phyloP scores from a whole-genome alignment of 2,329 filamentous ascomycete genomes.

The Colletotrichum ledebouriae region DNA sequence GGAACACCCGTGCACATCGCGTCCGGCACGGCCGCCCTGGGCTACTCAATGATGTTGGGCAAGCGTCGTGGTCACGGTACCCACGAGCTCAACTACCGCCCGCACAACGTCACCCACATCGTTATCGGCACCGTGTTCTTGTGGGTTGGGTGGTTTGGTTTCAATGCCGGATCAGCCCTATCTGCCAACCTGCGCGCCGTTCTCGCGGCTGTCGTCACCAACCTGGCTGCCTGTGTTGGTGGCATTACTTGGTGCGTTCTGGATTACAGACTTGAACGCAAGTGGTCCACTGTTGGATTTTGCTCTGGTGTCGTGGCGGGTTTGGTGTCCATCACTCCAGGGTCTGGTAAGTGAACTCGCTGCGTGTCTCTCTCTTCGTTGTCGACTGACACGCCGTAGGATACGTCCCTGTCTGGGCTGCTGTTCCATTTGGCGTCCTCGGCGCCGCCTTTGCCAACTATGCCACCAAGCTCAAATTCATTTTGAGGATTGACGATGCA shows the following conservation, averaged over 20 bases:
- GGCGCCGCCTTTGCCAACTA: slow-evolving; percentile 88
- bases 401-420: slow-evolving; percentile 87
- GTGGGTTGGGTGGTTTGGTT: slow-evolving; percentile 96
- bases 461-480: slow-evolving; percentile 90
- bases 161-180: slow-evolving; percentile 89
- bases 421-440: slow-evolving; percentile 82
- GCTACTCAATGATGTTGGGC: slow-evolving; percentile 92
- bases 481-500: slow-evolving; percentile 84
- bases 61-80: slow-evolving; percentile 88
- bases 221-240: slow-evolving; percentile 85
- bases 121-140: slow-evolving; percentile 94
- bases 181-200: slow-evolving; percentile 86
- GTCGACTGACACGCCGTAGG: slow-evolving; percentile 50
- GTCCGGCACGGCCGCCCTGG: slow-evolving; percentile 85
- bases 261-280: slow-evolving; percentile 88
- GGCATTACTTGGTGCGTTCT: slow-evolving; percentile 91
- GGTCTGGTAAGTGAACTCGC: slow-evolving; percentile 70
- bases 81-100: slow-evolving; percentile 89
- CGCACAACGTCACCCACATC: slow-evolving; percentile 93
- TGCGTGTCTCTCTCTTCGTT: too few species aligned
- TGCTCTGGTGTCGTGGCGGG: slow-evolving; percentile 92
- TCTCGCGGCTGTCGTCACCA: slow-evolving; percentile 89
- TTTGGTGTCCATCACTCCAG: slow-evolving; percentile 89
- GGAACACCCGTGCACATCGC: slow-evolving; percentile 92
- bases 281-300: slow-evolving; percentile 95